Base-by-base conservation (phyloP, 495 filamentous ascomycete genomes). In the Astrothelium macrocarpum region DNA sequence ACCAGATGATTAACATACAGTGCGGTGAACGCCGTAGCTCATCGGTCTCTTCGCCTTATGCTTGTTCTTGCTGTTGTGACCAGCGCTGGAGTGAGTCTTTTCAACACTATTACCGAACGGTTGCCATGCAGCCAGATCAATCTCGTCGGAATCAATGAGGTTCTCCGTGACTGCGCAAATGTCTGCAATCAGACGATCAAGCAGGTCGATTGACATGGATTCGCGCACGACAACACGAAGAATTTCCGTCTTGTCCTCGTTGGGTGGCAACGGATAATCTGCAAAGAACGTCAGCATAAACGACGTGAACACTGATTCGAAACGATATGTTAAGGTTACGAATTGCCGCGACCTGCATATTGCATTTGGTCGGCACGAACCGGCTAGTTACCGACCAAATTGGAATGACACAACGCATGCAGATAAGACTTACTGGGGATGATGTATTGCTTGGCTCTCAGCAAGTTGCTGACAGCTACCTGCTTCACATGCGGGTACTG, bases 391-490 rank as follows among this genome's bases (percentile, higher is more conserved):
- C 18, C 16, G 20, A 7, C 23, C 49, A 12, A 29, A 25, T 10
- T 28, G 12, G 49, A 25, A 25, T 29, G 20, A 56, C 49, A 56
- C 25, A 29, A 25, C 23, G 5, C n/a, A 53, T 23, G 63, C 28
- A 63, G n/a, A 32, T 60, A 39, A n/a, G 26, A 66, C 76, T 64
- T 75, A 56, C 49, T 89, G 31, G 87, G 87, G 65, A 90, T 85
- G 65, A 90, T 89, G 75, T 89, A 90, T 72, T 88, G 86, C 63
- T 85, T 85, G 5, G 82, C 82, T 18, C 87, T 78, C 66, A 90
- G 68, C 31, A 90, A 72, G 1, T 86, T 81, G 36, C 81, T 85
- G n/a, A 90, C 76, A 14, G 77, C 79, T 46, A 81, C 81, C 72
- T 90, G 87, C 74, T 86, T 83, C 45, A 89, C 75, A 64, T 87